phyloP scores from a whole-genome alignment of 768 basidiomycete species.

The Strobilomyces confusus region DNA sequence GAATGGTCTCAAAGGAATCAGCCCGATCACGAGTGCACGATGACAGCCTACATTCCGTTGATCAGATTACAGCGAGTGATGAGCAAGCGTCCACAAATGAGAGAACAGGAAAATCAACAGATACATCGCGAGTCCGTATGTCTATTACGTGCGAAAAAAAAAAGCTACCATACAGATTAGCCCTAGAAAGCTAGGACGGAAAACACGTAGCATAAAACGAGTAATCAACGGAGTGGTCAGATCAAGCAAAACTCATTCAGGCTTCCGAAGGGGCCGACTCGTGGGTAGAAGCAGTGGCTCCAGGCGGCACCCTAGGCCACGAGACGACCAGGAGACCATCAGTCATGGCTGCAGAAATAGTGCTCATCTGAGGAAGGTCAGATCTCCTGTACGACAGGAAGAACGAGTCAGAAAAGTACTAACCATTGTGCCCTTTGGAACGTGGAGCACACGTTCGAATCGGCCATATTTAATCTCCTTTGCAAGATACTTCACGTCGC shows the following conservation, averaged over 20 bases:
- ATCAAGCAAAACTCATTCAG: slow-evolving; percentile 2
- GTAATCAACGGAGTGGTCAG: not conserved
- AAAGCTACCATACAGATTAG: slow-evolving; percentile 12
- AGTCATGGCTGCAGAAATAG: slow-evolving; percentile 36
- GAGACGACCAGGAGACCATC: slow-evolving; percentile 38
- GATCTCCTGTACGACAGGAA: not conserved
- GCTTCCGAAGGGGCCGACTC: not conserved
- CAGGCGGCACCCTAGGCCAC: slow-evolving; percentile 33
- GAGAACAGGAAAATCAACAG: not conserved
- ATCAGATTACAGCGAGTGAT: not conserved
- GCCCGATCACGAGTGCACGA: not conserved
- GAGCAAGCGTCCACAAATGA: not conserved
- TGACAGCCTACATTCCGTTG: not conserved
- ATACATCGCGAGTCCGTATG: not conserved
- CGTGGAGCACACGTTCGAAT: slow-evolving; percentile 34
- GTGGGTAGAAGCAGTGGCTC: slow-evolving; percentile 10
- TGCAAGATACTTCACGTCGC: slow-evolving; percentile 23
- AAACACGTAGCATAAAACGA: slow-evolving; percentile 4
- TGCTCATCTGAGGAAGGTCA: slow-evolving; percentile 26
- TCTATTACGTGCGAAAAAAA: not conserved
- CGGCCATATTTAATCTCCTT: slow-evolving; percentile 40
- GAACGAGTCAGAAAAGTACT: slow-evolving; percentile 6
- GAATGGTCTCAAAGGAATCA: not conserved
- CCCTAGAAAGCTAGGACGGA: not conserved
- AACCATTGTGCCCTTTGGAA: slow-evolving; percentile 38